These are phyloP conservation scores for Smittium culicis DNA, from an alignment of 371 early-diverging fungal genomes.

Conservation along the genomic window DNA sequence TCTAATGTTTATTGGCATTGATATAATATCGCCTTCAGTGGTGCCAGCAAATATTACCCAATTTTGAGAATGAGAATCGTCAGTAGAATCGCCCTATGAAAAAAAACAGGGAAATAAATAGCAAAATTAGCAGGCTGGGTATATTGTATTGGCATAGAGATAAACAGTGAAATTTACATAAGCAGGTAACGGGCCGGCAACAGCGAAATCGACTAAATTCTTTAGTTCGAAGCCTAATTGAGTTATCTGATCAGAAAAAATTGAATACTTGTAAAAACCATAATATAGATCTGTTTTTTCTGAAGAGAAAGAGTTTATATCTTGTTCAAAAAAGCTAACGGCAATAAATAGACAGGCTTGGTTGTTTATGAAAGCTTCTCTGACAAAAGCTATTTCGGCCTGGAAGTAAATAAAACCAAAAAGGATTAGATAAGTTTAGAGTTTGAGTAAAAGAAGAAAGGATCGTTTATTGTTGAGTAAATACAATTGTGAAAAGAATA, in stretches of 20 bases:
- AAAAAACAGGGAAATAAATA: not conserved
- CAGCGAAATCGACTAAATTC: not conserved
- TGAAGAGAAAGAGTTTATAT: not conserved
- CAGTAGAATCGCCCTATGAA: not conserved
- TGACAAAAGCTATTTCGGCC: not conserved
- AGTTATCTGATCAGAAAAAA: not conserved
- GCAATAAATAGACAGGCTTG: not conserved
- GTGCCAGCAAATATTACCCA: not conserved
- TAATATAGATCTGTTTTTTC: not conserved
- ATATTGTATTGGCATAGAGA: not conserved
- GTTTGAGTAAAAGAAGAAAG: not conserved
- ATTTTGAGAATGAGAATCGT: not conserved
- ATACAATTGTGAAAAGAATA: not conserved
- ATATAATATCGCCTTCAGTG: not conserved
- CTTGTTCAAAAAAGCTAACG: not conserved
- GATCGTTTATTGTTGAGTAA: no score
- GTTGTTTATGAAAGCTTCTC: not conserved
- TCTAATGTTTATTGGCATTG: not conserved
- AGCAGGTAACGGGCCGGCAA: not conserved
- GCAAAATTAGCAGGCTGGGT: not conserved
- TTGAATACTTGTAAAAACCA: not conserved
- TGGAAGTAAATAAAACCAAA: not conserved
- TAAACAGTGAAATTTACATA: not conserved
- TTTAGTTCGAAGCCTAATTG: conserved; percentile 4
- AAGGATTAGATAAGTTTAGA: not conserved